Base-by-base conservation (phyloP, 129 eudicot genomes). In the Tagetes erecta region DNA sequence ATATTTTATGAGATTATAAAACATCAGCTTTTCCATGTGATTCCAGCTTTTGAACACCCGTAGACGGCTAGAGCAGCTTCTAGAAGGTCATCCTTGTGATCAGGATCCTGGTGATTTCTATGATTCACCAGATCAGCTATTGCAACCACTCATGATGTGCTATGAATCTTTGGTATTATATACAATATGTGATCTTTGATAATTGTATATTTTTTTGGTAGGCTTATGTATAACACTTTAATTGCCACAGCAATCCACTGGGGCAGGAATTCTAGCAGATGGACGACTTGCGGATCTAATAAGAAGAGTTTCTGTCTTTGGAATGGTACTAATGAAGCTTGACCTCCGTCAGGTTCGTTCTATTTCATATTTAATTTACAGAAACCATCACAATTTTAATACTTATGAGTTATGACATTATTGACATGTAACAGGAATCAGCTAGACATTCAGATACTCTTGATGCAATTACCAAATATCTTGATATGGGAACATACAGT, bases 241-340 rank as follows among this genome's bases (percentile, higher is more conserved):
- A 60, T 67, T 76, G 77, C 68, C 62, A 72, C 90, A 93, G 98
- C 96, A 90, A 79, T 87, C 92, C 55, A 86, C 86, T 78, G 96
- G 96, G 64, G 83, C 96, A 63, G 96, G 96, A 46, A 75, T 90
- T 73, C 83, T 93, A 75, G 98, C 96, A 78, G 98, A 93, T 78
- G 98, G 98, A 70, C 87, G 96, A n/a, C 92, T 93, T 47, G 86
- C 91, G 83, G 98, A 93, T 82, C 81, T 93, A 67, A 93, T 93
- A 59, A 85, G 98, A 77, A 88, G 98, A 81, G 92, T 93, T 72
- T 51, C 95, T 70, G 86, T 91, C 53, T 93, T 93, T 76, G 98
- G 98, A 67, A 89, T 90, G 96, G 92, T 88, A 70, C 82, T 93
- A 36, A 90, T 93, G 96, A 93, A 93, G 80, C 96, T 93, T 62